Conservation (phyloP, 371 early-diverging fungal species). For the Haplosporangium sp. region DNA sequence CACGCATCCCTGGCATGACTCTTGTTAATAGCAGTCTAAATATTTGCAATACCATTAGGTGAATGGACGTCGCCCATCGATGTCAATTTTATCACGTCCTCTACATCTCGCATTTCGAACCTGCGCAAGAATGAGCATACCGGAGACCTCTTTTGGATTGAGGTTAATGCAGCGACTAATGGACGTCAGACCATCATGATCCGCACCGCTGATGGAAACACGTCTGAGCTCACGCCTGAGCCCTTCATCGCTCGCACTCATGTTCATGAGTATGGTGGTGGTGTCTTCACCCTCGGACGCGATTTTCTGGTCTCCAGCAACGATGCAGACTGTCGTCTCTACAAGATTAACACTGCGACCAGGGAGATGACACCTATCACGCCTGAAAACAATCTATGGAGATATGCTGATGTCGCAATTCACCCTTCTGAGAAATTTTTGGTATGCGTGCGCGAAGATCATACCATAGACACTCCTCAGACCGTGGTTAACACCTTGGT, state of each 20-base stretch:
- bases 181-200: slow-evolving; percentile 50
- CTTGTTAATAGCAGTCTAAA: no score
- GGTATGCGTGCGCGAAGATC: slow-evolving; percentile 76
- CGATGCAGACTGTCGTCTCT: slow-evolving; percentile 65
- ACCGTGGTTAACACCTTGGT: slow-evolving; percentile 72
- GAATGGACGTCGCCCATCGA: slow-evolving; percentile 54
- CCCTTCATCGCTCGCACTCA: slow-evolving; percentile 63
- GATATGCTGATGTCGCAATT: slow-evolving; percentile 74
- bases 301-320: slow-evolving; percentile 74
- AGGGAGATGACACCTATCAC: slow-evolving; percentile 60
- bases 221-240: slow-evolving; percentile 48
- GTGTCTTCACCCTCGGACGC: slow-evolving; percentile 66
- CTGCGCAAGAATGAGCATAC: slow-evolving; percentile 45
- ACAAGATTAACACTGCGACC: slow-evolving; percentile 57
- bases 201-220: slow-evolving; percentile 21
- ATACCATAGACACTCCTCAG: slow-evolving; percentile 67
- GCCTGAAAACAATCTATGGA: slow-evolving; percentile 55
- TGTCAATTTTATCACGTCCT: slow-evolving; percentile 47
- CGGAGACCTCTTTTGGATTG: slow-evolving; percentile 42
- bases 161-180: slow-evolving; percentile 37
- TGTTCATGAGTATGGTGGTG: slow-evolving; percentile 85
- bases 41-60: slow-evolving; percentile 11
- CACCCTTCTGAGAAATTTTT: slow-evolving; percentile 63
- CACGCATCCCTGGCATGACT: no score
- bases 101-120: slow-evolving; percentile 22